These are phyloP conservation scores for Linaria vulgaris DNA, from an alignment of 257 asterid genomes.

Conservation along the genomic window DNA sequence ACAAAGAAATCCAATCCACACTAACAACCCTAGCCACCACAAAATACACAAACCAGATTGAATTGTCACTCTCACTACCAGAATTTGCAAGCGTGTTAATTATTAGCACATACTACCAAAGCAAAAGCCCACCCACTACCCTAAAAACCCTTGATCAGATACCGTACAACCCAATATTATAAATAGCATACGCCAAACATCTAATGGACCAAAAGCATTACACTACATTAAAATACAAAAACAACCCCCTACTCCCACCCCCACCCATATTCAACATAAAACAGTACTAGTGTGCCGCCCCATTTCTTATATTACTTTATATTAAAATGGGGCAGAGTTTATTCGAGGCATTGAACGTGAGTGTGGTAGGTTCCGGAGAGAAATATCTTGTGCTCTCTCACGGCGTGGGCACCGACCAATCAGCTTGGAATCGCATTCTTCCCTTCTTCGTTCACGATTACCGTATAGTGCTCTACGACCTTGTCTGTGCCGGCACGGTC, in stretches of 20 bases:
- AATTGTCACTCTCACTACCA: slow-evolving; percentile 22
- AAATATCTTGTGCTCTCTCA: slow-evolving; percentile 71
- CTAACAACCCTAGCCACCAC: slow-evolving; percentile 5
- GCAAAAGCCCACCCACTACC: neutral
- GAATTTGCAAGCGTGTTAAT: slow-evolving; percentile 26
- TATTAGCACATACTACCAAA: slow-evolving; percentile 25
- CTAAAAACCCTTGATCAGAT: slow-evolving; percentile 18
- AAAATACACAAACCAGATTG: slow-evolving; percentile 24
- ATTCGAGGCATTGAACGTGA: slow-evolving; percentile 74
- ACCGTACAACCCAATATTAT: slow-evolving; percentile 25
- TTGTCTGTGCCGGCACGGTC: slow-evolving; percentile 96
- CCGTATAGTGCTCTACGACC: slow-evolving; percentile 69
- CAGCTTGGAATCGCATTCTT: slow-evolving; percentile 87
- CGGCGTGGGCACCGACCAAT: slow-evolving; percentile 91
- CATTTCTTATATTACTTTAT: neutral
- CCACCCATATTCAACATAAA: neutral
- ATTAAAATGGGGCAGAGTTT: slow-evolving; percentile 56
- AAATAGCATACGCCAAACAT: slow-evolving; percentile 22
- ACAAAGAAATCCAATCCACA: no score
- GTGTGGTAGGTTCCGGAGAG: slow-evolving; percentile 75
- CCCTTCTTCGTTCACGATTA: slow-evolving; percentile 69
- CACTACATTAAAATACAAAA: slow-evolving; percentile 8
- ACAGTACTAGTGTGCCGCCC: neutral
- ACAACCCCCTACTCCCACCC: neutral
- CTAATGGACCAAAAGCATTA: neutral